Conservation (phyloP, 2,329 filamentous ascomycete species). For the Tolypocladium sp. region DNA sequence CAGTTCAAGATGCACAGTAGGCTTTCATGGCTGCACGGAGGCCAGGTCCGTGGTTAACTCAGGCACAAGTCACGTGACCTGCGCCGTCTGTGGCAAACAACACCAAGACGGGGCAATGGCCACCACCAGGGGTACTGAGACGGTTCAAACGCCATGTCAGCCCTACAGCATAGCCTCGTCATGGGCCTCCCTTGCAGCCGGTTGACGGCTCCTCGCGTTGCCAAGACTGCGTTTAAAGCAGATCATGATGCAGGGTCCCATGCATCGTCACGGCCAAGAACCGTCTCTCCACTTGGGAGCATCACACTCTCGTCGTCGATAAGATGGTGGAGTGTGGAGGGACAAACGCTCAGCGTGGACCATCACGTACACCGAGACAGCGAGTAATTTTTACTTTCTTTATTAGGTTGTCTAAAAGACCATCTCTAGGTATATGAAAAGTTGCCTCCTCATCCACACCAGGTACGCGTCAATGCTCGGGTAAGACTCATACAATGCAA, state of each 20-base stretch:
- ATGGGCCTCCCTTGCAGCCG: not conserved
- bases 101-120: not conserved
- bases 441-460: constrained; percentile 23
- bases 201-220: not conserved
- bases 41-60: not conserved
- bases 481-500: constrained; percentile 27
- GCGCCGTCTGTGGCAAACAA: not conserved
- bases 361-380: not conserved
- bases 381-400: constrained; percentile 26
- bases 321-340: not conserved
- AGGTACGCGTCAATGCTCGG: constrained; percentile 6
- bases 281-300: not conserved
- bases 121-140: too few species aligned
- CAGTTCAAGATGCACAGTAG: not conserved
- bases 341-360: not conserved
- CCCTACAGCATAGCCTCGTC: not conserved
- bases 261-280: not conserved
- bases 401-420: constrained; percentile 31
- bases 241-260: not conserved
- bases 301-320: not conserved
- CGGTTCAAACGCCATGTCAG: not conserved
- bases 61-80: not conserved
- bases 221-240: not conserved
- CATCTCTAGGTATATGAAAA: constrained; percentile 28
- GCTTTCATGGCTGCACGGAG: not conserved